Base-by-base conservation (phyloP, 2,329 filamentous ascomycete species). In the Sordariomycetes sp. region DNA sequence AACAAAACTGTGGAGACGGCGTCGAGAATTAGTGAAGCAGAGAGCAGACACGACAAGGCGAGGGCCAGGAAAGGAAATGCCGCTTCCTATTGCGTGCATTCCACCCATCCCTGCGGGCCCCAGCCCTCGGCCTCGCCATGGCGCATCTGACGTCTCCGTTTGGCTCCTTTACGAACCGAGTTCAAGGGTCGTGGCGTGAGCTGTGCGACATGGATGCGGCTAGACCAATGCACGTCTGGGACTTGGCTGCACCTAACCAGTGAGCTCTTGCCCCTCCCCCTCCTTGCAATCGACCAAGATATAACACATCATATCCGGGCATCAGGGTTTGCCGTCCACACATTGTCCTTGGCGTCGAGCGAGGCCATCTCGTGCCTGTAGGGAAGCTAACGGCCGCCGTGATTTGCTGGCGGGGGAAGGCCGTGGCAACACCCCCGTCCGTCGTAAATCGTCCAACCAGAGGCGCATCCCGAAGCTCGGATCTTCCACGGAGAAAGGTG, bases 391-490 rank as follows among this genome's bases (percentile, higher is more conserved):
- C 24, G 45, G n/a, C n/a, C 39, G 39, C 6, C 39, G 17, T n/a
- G 39, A 17, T 45, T 45, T 15, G 39, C 39, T 45, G 39, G 15
- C n/a, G 13, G 36, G 42, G 22, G 45, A 3, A 3, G 8, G n/a
- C 45, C 17, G 45, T 22, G 22, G 45, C 22, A 22, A 20, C 45
- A 52, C 4, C 17, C 13, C 24, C 24, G 20, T 32, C 51, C 39
- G 8, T 36, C 53, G 53, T 55, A 55, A 56, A 51, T 24, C 24
- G 28, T 50, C 54, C 54, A 56, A 56, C 54, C 54, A 51, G 28
- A 32, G 15, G 39, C 36, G 22, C 17, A 32, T 24, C 53, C 20
- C 48, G n/a, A 22, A n/a, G 25, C 42, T 55, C 13, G 25, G 15
- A 55, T 32, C 35, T 45, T n/a, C 36, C 36, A 32, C 25, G 50